Conservation (phyloP, 2,329 filamentous ascomycete species). For the Biscogniauxia mediterranea region DNA sequence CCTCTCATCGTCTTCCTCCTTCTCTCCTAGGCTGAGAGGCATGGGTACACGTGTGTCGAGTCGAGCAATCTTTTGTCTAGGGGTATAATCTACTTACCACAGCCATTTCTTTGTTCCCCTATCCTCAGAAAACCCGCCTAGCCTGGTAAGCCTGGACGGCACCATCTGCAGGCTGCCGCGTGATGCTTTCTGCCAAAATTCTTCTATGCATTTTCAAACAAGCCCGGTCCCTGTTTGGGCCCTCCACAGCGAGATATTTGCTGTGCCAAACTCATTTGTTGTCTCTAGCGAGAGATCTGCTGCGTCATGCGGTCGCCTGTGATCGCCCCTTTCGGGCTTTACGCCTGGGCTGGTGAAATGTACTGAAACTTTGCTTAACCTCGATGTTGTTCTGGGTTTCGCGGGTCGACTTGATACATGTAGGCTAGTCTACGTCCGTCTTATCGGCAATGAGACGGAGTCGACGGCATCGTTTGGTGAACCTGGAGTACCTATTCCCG, state of each 20-base stretch:
- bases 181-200: slow-evolving; percentile 41
- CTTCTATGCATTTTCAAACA: slow-evolving; percentile 37
- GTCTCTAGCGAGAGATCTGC: slow-evolving; percentile 34
- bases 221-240: slow-evolving; percentile 42
- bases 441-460: slow-evolving; percentile 28
- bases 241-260: slow-evolving; percentile 39
- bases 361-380: slow-evolving; percentile 39
- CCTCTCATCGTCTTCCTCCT: slow-evolving; percentile 12
- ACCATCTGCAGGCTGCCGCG: slow-evolving; percentile 48
- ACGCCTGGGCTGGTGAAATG: slow-evolving; percentile 35
- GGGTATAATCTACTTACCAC: slow-evolving; percentile 35
- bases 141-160: slow-evolving; percentile 39
- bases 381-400: slow-evolving; percentile 33
- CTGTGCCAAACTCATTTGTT: slow-evolving; percentile 42
- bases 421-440: slow-evolving; percentile 22
- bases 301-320: slow-evolving; percentile 42
- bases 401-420: slow-evolving; percentile 29
- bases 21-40: slow-evolving; percentile 24
- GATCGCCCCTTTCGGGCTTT: slow-evolving; percentile 38
- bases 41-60: slow-evolving; percentile 54
- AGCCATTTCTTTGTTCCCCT: slow-evolving; percentile 47
- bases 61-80: slow-evolving; percentile 43
- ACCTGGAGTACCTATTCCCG: slow-evolving; percentile 21
- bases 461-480: slow-evolving; percentile 28
- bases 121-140: slow-evolving; percentile 36